Percentiles rank a stretch among this genome's conserved stretches.
Conservation (phyloP, 805 yeast genomes). For the Cyberlindnera meyerae region DNA sequence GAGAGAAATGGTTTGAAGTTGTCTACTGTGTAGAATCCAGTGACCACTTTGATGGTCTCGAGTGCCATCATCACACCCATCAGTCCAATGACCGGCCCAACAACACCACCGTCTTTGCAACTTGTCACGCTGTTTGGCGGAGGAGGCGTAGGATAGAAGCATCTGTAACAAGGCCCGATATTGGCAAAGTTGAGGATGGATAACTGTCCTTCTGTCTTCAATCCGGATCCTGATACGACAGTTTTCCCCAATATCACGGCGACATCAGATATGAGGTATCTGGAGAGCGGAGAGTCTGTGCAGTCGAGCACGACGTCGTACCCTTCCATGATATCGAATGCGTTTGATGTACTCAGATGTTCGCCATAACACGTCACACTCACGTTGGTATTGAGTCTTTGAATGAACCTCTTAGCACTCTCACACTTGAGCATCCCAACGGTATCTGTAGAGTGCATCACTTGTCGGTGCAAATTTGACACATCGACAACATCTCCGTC, state of each 20-base stretch:
- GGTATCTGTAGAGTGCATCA: slow-evolving; percentile 61
- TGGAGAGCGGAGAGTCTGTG: slow-evolving; percentile 85
- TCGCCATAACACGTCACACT: slow-evolving; percentile 45
- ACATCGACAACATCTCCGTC: slow-evolving; percentile 82
- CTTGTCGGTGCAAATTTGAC: slow-evolving; percentile 87
- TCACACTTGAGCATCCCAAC: slow-evolving; percentile 74
- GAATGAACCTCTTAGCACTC: slow-evolving; percentile 60
- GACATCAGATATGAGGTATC: slow-evolving; percentile 84
- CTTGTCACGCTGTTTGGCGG: slow-evolving; percentile 75
- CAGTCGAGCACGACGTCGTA: slow-evolving; percentile 87
- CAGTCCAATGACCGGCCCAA: slow-evolving; percentile 94
- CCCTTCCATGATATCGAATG: slow-evolving; percentile 51
- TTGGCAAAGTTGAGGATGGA: slow-evolving; percentile 62
- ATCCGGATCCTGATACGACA: slow-evolving; percentile 86
- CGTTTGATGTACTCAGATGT: slow-evolving; percentile 50
- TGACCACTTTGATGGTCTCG: slow-evolving; percentile 73
- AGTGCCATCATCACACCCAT: slow-evolving; percentile 87
- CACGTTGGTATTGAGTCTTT: slow-evolving; percentile 64
- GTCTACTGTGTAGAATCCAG: slow-evolving; percentile 45
- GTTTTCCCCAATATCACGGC: slow-evolving; percentile 66
- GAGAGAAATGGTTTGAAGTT: slow-evolving; percentile 65
- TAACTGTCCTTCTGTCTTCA: slow-evolving; percentile 88
- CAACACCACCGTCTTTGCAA: slow-evolving; percentile 89
- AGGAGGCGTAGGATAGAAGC: slow-evolving; percentile 90
- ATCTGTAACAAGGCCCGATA: slow-evolving; percentile 88